Evolutionary conservation across 805 yeast species (phyloP).

Genomic region (Ogataea siamensis): DNA sequence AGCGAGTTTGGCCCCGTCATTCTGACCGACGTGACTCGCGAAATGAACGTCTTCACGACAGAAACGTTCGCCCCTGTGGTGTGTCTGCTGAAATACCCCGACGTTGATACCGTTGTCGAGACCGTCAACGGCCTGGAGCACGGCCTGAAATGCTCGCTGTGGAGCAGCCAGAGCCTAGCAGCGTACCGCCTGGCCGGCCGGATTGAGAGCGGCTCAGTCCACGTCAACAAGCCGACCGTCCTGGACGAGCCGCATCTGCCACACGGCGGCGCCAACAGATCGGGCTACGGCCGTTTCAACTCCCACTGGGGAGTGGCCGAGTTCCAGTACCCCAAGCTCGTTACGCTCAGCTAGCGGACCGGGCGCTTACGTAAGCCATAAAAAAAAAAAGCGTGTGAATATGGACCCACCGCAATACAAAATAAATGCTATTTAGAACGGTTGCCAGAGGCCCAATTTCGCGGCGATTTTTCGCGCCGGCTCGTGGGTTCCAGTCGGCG

Average conservation of each 20-base stretch:
- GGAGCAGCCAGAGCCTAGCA: constrained; percentile 37
- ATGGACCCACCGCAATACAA: neutral
- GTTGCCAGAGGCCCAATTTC: neutral
- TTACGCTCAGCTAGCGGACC: constrained; percentile 44
- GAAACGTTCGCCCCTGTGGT: constrained; percentile 48
- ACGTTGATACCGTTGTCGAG: constrained; percentile 21
- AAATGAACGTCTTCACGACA: constrained; percentile 30
- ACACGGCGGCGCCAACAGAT: constrained; percentile 44
- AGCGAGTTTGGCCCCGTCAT: constrained; percentile 32
- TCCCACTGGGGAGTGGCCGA: constrained; percentile 45
- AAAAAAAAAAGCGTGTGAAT: too few relatives aligned
- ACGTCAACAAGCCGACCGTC: constrained; percentile 26
- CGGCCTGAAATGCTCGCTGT: constrained; percentile 43
- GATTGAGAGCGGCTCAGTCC: constrained; percentile 38
- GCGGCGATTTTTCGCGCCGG: neutral
- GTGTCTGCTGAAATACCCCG: constrained; percentile 30
- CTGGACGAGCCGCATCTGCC: constrained; percentile 34
- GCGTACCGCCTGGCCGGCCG: constrained; percentile 36
- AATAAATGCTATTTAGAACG: constrained; percentile 3
- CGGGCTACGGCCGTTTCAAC: constrained; percentile 46
- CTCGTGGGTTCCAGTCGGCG: constrained; percentile 37
- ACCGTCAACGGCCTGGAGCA: constrained; percentile 31
- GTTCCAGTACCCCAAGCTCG: constrained; percentile 37
- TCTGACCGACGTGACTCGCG: constrained; percentile 32
- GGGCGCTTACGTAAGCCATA: constrained; percentile 8